Conservation (phyloP, 2,329 filamentous ascomycete genomes). For the Xylaria sp. region DNA sequence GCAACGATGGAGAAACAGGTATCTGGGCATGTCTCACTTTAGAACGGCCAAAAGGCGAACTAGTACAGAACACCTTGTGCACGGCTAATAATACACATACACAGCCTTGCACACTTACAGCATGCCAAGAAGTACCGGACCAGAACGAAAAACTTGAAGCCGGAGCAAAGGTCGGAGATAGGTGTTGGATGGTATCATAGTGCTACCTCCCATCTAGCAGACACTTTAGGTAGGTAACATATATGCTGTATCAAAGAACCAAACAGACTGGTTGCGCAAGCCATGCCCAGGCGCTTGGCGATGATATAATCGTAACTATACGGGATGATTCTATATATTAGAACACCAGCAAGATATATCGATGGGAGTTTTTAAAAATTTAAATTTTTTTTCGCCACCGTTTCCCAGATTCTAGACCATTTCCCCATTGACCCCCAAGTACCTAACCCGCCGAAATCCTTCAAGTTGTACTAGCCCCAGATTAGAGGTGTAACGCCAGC, state of each 20-base stretch:
- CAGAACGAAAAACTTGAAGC: neutral
- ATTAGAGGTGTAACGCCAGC: slow-evolving; percentile 22
- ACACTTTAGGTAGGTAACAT: neutral
- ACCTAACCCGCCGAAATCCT: slow-evolving; percentile 2
- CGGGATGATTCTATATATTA: neutral
- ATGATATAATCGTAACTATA: neutral
- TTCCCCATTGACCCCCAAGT: slow-evolving; percentile 12
- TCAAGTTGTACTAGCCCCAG: slow-evolving; percentile 29
- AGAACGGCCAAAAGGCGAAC: too few species aligned
- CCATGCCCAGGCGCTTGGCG: neutral
- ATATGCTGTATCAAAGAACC: neutral
- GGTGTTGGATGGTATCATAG: slow-evolving; percentile 1
- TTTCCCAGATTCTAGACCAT: slow-evolving; percentile 22
- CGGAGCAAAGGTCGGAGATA: neutral
- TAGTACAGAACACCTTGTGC: neutral
- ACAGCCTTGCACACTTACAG: slow-evolving; percentile 1
- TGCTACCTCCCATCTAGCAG: neutral
- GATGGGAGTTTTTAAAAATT: slow-evolving; percentile 2
- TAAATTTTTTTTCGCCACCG: slow-evolving; percentile 13
- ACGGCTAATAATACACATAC: slow-evolving; percentile 1
- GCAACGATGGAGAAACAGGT: neutral
- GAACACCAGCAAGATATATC: slow-evolving; percentile 11
- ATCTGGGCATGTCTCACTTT: neutral
- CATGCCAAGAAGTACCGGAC: neutral
- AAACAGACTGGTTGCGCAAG: neutral